phyloP scores from a whole-genome alignment of 2,329 filamentous ascomycete genomes.

The Phaeophleospora eucalypticola region DNA sequence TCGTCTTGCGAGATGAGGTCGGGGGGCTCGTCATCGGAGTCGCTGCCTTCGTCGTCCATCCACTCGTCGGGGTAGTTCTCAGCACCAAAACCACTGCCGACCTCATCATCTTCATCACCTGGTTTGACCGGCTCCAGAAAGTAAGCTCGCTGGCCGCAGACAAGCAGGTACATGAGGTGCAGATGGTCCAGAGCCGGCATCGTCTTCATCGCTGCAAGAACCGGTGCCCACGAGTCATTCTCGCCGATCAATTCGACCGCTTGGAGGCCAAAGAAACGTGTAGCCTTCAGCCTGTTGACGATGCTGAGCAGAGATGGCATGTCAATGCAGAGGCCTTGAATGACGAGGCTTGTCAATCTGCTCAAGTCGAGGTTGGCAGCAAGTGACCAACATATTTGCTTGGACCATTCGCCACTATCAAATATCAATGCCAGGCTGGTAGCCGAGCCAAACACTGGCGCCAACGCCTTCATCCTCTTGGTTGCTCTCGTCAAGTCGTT shows the following conservation, averaged over 20 bases:
- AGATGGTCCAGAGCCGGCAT: constrained; percentile 24
- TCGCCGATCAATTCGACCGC: constrained; percentile 19
- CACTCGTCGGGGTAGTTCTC: not conserved
- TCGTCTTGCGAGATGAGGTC: not conserved
- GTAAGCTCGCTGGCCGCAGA: constrained; percentile 22
- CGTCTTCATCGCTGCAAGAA: constrained; percentile 22
- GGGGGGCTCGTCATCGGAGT: not conserved
- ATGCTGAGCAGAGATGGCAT: constrained; percentile 10
- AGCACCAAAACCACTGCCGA: not conserved
- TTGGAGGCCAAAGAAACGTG: constrained; percentile 11
- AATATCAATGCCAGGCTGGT: constrained; percentile 7
- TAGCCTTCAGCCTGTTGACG: constrained; percentile 7
- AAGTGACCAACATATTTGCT: constrained; percentile 7
- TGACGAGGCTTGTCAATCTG: constrained; percentile 12
- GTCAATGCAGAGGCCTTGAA: constrained; percentile 13
- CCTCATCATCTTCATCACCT: not conserved
- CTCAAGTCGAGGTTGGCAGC: constrained; percentile 8
- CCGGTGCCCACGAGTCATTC: constrained; percentile 20
- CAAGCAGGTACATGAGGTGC: constrained; percentile 25
- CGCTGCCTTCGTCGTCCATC: not conserved
- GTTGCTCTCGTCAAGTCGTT: constrained; percentile 3
- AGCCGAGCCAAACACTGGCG: constrained; percentile 7
- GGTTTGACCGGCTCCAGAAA: constrained; percentile 16
- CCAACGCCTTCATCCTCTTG: constrained; percentile 9
- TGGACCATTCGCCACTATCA: constrained; percentile 8